Evolutionary conservation across 2,329 filamentous ascomycete species (phyloP), one percentile per base, ranked within the genome.

Genomic region (Endoconidiophora polonica): DNA sequence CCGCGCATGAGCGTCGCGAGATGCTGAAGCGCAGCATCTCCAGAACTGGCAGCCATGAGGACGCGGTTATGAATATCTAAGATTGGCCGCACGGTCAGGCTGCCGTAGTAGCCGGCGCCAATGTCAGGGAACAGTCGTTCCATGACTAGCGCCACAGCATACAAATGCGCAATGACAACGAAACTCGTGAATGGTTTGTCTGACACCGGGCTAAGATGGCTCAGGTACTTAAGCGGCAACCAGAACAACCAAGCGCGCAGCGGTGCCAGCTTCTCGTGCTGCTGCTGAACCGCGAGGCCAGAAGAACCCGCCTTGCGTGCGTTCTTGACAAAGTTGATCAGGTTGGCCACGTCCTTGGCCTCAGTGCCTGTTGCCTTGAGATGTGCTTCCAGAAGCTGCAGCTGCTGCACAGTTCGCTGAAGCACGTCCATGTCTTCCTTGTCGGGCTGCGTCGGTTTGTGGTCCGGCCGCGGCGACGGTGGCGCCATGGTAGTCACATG

Each of bases 161-260:
- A 96, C 63, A 94, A 86, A 61, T 96, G 85, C 9, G 87, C 84
- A 49, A 96, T 79, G 55, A 93, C 80, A 48, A 94, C 72, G 14
- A 48, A 18, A 1, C 86, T 82, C 53, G 77, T 84, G 22, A 84
- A 75, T 56, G 90, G 86, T 10, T 33, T 33, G 26, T 10, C 26
- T 33, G 12, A 10, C 26, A 3, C 7, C 36, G 77, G 77, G 46
- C 81, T 78, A 23, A 95, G 73, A 58, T 88, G 77, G 46, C 81
- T 78, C 23, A 95, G 73, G 58, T 88, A 82, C 56, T 80, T 79
- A 33, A 94, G 80, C 1, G 91, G 91, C 50, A 94, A 77, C 87
- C 90, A 96, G 66, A 96, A 94, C 14, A 96, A 76, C 87, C 90
- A 95, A 57, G 85, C 84, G 50, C 88, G 77, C 53, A 98, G 74